Evolutionary conservation across 2,329 filamentous ascomycete genomes (phyloP).

Genomic region (Trichoderma sp.): DNA sequence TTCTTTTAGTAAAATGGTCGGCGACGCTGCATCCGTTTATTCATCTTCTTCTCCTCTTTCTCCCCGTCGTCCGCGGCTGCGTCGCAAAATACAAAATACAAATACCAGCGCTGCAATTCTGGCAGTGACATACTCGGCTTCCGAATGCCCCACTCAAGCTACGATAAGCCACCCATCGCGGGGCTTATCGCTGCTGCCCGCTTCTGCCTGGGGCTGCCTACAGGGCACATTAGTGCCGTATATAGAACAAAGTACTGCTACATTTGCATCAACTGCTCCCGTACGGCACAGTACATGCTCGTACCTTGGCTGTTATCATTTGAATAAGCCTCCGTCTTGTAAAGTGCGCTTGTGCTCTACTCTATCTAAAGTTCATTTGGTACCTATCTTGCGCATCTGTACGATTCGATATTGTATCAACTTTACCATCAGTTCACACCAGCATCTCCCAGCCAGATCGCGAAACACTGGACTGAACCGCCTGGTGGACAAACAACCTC

Average conservation of each 20-base stretch:
- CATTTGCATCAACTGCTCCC: not conserved
- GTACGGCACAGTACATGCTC: not conserved
- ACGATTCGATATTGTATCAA: not conserved
- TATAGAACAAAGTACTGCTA: not conserved
- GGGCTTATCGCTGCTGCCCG: constrained; percentile 21
- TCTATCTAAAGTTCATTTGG: not conserved
- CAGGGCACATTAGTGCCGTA: not conserved
- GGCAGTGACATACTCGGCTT: constrained; percentile 7
- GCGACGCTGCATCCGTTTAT: not conserved
- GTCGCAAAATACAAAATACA: not conserved
- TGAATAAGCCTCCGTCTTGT: not conserved
- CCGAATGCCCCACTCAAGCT: constrained; percentile 17
- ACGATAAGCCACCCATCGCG: constrained; percentile 17
- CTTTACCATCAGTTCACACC: not conserved
- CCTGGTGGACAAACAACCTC: not conserved
- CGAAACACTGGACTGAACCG: not conserved
- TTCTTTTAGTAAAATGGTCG: not conserved
- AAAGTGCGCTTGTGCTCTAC: not conserved
- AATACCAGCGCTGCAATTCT: not conserved
- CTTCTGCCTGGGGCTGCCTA: constrained; percentile 19
- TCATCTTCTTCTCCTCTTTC: not conserved
- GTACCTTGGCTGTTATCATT: not conserved
- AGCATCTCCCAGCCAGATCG: not conserved
- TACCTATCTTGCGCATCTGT: not conserved
- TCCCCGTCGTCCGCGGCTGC: not conserved